These are phyloP conservation scores for Nemania abortiva DNA, from an alignment of 2,329 filamentous ascomycete species.

Conservation along the genomic window DNA sequence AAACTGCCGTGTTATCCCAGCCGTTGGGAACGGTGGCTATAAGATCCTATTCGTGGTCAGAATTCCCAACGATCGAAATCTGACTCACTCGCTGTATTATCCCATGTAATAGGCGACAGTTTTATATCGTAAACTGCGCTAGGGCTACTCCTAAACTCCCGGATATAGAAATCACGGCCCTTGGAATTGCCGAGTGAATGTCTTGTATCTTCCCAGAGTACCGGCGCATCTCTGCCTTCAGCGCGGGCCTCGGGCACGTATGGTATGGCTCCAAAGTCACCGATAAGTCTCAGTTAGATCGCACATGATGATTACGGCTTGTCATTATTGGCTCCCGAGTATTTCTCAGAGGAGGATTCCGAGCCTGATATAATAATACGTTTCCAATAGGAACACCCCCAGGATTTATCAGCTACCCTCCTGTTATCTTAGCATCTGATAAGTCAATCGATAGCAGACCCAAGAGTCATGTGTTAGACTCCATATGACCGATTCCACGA, in stretches of 20 bases:
- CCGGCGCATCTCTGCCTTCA: not conserved
- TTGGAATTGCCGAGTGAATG: not conserved
- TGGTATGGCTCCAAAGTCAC: too few species aligned
- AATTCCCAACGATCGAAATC: not conserved
- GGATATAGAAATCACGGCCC: too few species aligned
- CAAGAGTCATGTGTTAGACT: too few species aligned
- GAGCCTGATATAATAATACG: not conserved
- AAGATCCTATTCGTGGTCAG: not conserved
- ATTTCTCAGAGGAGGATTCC: not conserved
- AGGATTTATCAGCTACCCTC: too few species aligned
- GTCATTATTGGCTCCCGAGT: not conserved
- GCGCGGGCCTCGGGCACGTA: too few species aligned
- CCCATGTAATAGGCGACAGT: not conserved
- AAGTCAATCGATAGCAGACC: too few species aligned
- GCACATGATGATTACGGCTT: not conserved
- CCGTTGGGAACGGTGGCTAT: not conserved
- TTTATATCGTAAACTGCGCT: not conserved
- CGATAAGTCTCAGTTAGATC: too few species aligned
- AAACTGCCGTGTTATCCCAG: not conserved
- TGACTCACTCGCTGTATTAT: not conserved
- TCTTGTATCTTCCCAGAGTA: not conserved
- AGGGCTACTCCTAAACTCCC: not conserved
- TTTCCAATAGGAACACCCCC: not conserved
- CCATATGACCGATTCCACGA: too few species aligned
- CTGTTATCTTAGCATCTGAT: too few species aligned